Evolutionary conservation across 1,139 yeast species (phyloP), one percentile per base, ranked within the genome.

Genomic region (Candida sojae): DNA sequence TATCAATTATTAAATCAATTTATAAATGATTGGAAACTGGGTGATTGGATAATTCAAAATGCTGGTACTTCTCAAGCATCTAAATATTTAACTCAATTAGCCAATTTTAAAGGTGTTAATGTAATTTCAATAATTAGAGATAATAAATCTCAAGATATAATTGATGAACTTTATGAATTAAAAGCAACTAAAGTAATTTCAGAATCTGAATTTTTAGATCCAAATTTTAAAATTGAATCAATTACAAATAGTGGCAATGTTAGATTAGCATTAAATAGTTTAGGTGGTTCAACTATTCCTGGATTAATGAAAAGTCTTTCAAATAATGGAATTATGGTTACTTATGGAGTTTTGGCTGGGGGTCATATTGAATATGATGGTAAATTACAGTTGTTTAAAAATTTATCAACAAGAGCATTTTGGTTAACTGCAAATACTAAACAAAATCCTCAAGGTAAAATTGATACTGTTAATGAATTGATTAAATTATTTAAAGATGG

Each of bases 381-480:
- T 6, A 46, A 53, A 13, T 44, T 52, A 3, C 64, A 61, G 39
- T 55, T 92, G 53, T 91, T 90, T 73, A 91, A 89, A 65, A 85
- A 90, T 60, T 65, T 92, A 49, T 82, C 85, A 23, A 83, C 90
- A 37, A 80, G 79, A 42, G 96, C 97, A 0, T 91, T 84, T 70
- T 92, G 98, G 97, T 80, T 91, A 46, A 86, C 97, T 8, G 84
- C 78, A 37, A 86, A 87, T 71, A 78, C 84, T 51, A 79, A 80
- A 57, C 66, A 72, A 47, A 71, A 87, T 58, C 90, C 92, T 2
- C 48, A 76, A 29, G 75, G 77, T 48, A 88, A 89, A 65, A 67
- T 71, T 47, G 69, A 74, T 10, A 80, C 88, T 23, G 74, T 89
- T 43, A 61, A 71, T 26, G 81, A 77, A 46, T 73, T 91, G 44